Conservation (phyloP, 352 stramenopile genomes). For the Phytophthora fragariae region DNA sequence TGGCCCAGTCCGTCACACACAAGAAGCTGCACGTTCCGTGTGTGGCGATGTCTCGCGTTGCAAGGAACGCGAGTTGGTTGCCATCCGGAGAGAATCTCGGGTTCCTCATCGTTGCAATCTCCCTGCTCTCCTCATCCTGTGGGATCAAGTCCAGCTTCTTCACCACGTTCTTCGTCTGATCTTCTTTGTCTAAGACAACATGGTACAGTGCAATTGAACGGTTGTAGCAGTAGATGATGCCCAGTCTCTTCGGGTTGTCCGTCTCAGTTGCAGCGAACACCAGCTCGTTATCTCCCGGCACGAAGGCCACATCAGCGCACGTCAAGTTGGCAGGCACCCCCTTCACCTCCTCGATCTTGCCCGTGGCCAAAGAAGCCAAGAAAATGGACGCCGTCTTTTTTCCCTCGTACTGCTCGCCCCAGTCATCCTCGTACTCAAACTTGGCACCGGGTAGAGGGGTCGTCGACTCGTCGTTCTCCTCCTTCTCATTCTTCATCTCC, state of each 20-base stretch:
- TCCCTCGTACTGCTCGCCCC: conserved; percentile 86
- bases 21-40: conserved; percentile 83
- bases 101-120: conserved; percentile 61
- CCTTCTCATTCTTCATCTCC: conserved; percentile 9
- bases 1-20: conserved; percentile 66
- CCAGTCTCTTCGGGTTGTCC: conserved; percentile 63
- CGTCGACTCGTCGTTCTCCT: conserved; percentile 23
- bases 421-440: conserved; percentile 82
- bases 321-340: conserved; percentile 62
- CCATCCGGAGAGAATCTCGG: conserved; percentile 77
- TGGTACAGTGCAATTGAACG: conserved; percentile 74
- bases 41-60: conserved; percentile 70
- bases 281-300: conserved; percentile 57
- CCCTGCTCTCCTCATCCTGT: conserved; percentile 44
- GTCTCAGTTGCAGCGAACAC: conserved; percentile 75
- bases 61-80: conserved; percentile 71
- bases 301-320: conserved; percentile 76
- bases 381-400: conserved; percentile 79
- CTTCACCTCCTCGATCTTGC: conserved; percentile 72
- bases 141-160: conserved; percentile 51
- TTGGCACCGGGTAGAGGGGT: conserved; percentile 49
- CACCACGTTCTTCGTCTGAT: conserved; percentile 37
- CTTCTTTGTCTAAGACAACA: conserved; percentile 40
- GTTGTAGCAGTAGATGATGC: conserved; percentile 91
- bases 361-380: conserved; percentile 64